phyloP scores from a whole-genome alignment of 2,329 filamentous ascomycete genomes.

The Nigrospora sphaerica region DNA sequence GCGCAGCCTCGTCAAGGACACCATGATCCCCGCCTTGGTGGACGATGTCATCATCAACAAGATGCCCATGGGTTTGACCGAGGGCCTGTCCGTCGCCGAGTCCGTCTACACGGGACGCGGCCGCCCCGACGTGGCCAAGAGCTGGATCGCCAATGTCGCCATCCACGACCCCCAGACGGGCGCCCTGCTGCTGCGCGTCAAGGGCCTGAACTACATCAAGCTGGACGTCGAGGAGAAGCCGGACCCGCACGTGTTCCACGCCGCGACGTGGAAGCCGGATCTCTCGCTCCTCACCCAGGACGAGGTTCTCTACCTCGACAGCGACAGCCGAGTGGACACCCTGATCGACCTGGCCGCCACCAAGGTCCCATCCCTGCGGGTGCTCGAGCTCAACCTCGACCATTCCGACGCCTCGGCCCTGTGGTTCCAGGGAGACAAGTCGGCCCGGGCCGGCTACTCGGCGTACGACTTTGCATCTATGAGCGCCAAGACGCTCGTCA shows the following conservation, averaged over 20 bases:
- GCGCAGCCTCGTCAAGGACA: background rate
- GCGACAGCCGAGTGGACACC: too few species aligned
- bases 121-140: conserved; percentile 5
- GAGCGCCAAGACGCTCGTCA: background rate
- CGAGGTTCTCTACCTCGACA: background rate
- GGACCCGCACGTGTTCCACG: conserved; percentile 14
- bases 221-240: conserved; percentile 12
- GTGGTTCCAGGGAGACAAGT: background rate
- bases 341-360: too few species aligned
- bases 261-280: conserved; percentile 14
- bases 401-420: background rate
- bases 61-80: too few species aligned
- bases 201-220: conserved; percentile 10
- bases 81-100: conserved; percentile 1
- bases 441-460: background rate
- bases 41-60: conserved; percentile 10
- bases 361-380: too few species aligned
- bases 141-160: conserved; percentile 1
- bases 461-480: background rate
- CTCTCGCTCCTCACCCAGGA: conserved; percentile 9
- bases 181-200: conserved; percentile 9
- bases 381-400: too few species aligned
- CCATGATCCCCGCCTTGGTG: conserved; percentile 12
- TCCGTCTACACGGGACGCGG: conserved; percentile 6
- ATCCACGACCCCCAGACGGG: conserved; percentile 12